Percentiles rank a stretch among this genome's conserved stretches.
Evolutionary conservation across 1,284 basidiomycete species (phyloP).

Genomic region (Pholiota adiposa): DNA sequence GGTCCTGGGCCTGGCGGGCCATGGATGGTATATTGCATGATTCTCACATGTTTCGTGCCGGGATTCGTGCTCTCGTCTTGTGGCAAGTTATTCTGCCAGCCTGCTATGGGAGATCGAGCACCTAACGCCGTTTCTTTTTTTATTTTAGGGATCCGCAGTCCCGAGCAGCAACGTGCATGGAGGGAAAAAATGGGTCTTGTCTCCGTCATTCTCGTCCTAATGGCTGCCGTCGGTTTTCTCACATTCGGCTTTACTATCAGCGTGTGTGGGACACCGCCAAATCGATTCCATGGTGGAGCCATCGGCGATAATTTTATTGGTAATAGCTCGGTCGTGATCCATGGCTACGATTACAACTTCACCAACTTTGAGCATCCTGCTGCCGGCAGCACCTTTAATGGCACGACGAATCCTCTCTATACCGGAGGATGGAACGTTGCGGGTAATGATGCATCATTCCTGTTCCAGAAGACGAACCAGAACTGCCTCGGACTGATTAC

Average conservation of each 20-base stretch:
- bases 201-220: slow-evolving; percentile 77
- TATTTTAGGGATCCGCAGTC: slow-evolving; percentile 78
- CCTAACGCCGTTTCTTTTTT: not conserved
- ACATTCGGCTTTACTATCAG: slow-evolving; percentile 99
- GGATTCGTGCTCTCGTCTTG: slow-evolving; percentile 68
- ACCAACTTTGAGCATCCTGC: slow-evolving; percentile 84
- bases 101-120: not conserved
- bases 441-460: slow-evolving; percentile 88
- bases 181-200: slow-evolving; percentile 98
- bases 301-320: slow-evolving; percentile 73
- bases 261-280: slow-evolving; percentile 87
- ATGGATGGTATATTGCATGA: slow-evolving; percentile 96
- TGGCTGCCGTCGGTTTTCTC: slow-evolving; percentile 96
- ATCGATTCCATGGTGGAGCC: slow-evolving; percentile 80
- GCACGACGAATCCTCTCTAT: slow-evolving; percentile 82
- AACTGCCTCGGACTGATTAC: slow-evolving; percentile 82
- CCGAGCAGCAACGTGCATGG: slow-evolving; percentile 96
- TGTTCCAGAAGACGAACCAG: slow-evolving; percentile 93
- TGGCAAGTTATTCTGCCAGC: slow-evolving; percentile 50
- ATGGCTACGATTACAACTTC: slow-evolving; percentile 94
- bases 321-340: slow-evolving; percentile 86
- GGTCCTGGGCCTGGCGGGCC: slow-evolving; percentile 87
- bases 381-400: slow-evolving; percentile 71
- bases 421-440: slow-evolving; percentile 77
- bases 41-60: slow-evolving; percentile 87